A percentile compares a stretch with the other conserved stretches of the same genome.
phyloP scores from a whole-genome alignment of 441 rosid species.

The Euphorbia celastroides region DNA sequence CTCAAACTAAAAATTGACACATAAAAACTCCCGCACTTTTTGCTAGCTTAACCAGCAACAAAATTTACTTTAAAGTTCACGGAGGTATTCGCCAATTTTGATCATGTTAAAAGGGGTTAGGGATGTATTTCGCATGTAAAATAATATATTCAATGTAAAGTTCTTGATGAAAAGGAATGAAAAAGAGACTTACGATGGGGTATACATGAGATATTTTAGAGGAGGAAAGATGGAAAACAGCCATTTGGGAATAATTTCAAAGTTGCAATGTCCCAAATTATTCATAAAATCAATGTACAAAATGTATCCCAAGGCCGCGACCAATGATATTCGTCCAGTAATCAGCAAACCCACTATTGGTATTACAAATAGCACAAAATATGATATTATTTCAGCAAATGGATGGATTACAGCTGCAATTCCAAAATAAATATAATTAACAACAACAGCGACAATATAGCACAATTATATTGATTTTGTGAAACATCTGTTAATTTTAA shows the following conservation, averaged over 20 bases:
- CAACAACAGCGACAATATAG: too few relatives aligned
- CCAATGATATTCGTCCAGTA: conserved; percentile 27
- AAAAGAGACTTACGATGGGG: conserved; percentile 39
- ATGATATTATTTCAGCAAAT: conserved; percentile 47
- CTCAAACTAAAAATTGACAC: too few relatives aligned
- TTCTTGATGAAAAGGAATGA: too few relatives aligned
- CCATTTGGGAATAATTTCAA: conserved; percentile 43
- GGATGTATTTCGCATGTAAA: too few relatives aligned
- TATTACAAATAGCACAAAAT: conserved; percentile 36
- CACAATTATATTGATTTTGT: too few relatives aligned
- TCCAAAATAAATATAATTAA: background rate
- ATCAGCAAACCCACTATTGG: conserved; percentile 24
- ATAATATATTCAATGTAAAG: too few relatives aligned
- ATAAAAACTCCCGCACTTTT: too few relatives aligned
- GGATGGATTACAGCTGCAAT: conserved; percentile 56
- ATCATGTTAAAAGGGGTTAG: too few relatives aligned
- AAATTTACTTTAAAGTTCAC: too few relatives aligned
- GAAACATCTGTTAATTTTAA: too few relatives aligned
- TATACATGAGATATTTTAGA: conserved; percentile 24
- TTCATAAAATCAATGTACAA: conserved; percentile 58
- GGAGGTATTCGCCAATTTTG: too few relatives aligned
- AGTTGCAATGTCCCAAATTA: conserved; percentile 77
- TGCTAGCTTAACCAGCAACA: too few relatives aligned
- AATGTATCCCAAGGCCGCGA: conserved; percentile 25
- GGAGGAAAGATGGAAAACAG: conserved; percentile 48